These are phyloP conservation scores for Acanthamoeba lenticulata DNA, from an alignment of 208 protist genomes.

Conservation along the genomic window DNA sequence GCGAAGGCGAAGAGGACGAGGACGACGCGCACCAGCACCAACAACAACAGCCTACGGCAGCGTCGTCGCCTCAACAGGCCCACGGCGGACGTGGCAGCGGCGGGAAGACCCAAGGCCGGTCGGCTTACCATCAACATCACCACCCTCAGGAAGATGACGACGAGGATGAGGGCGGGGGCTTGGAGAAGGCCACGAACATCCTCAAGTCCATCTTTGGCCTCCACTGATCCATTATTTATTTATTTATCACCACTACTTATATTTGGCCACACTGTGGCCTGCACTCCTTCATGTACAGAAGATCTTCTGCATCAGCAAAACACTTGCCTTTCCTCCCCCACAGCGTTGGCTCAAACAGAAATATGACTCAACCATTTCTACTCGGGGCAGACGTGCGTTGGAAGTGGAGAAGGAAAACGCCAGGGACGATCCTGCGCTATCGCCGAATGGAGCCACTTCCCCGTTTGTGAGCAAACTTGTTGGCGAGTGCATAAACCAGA, in stretches of 20 bases:
- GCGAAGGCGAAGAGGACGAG: not conserved
- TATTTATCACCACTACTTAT: too few relatives aligned
- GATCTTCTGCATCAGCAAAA: too few relatives aligned
- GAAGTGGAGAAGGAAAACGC: too few relatives aligned
- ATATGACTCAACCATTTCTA: not conserved
- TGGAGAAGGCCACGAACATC: conserved; percentile 41
- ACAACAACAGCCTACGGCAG: not conserved
- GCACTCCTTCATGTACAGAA: not conserved
- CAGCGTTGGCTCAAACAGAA: too few relatives aligned
- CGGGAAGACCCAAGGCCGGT: not conserved
- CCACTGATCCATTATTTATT: not conserved
- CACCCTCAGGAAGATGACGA: not conserved
- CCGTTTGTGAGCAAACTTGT: too few relatives aligned
- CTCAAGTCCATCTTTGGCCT: conserved; percentile 49
- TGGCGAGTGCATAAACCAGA: too few relatives aligned
- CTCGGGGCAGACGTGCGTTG: not conserved
- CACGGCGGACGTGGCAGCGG: not conserved
- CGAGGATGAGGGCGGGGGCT: not conserved
- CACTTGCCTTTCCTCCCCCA: too few relatives aligned
- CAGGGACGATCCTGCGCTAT: too few relatives aligned
- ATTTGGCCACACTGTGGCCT: too few relatives aligned
- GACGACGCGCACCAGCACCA: not conserved
- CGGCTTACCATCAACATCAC: not conserved
- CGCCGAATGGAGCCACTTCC: too few relatives aligned
- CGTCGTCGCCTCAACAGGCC: too few relatives aligned